These are phyloP conservation scores for Colletotrichum liriopes DNA, from an alignment of 2,329 filamentous ascomycete genomes.

Conservation along the genomic window DNA sequence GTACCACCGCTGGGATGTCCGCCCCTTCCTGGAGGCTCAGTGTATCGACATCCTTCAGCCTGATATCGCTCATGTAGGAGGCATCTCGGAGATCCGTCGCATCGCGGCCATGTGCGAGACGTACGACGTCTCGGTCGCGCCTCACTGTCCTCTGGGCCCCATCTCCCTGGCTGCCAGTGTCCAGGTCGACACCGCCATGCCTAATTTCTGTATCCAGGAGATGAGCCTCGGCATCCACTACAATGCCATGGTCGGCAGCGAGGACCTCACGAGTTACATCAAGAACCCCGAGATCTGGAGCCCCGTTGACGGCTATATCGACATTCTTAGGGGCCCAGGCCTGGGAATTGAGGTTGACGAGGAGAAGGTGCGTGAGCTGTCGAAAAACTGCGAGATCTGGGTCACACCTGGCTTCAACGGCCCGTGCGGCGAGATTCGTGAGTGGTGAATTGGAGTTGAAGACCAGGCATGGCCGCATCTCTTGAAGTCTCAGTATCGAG, in stretches of 20 bases:
- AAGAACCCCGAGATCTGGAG: conserved; percentile 72
- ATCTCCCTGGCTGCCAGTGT: conserved; percentile 76
- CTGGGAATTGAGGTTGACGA: conserved; percentile 77
- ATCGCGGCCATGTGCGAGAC: conserved; percentile 76
- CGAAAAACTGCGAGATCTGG: conserved; percentile 70
- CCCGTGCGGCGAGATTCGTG: conserved; percentile 73
- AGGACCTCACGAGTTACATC: conserved; percentile 73
- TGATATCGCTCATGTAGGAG: conserved; percentile 75
- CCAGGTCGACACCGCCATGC: conserved; percentile 69
- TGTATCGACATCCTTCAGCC: conserved; percentile 76
- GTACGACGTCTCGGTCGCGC: conserved; percentile 76
- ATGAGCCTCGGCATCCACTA: conserved; percentile 81
- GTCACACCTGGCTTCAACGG: conserved; percentile 74
- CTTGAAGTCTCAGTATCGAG: conserved; percentile 2
- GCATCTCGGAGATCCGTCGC: conserved; percentile 74
- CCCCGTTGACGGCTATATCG: conserved; percentile 71
- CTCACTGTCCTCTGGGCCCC: conserved; percentile 76
- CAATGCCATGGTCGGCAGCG: conserved; percentile 64
- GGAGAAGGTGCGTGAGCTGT: conserved; percentile 69
- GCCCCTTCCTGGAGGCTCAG: conserved; percentile 73
- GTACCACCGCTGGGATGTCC: conserved; percentile 76
- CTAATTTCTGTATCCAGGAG: conserved; percentile 77
- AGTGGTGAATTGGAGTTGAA: conserved; percentile 66
- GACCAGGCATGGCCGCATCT: background rate
- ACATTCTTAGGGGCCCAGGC: conserved; percentile 66